phyloP scores from a whole-genome alignment of 768 basidiomycete genomes.

The Serendipita sp. region DNA sequence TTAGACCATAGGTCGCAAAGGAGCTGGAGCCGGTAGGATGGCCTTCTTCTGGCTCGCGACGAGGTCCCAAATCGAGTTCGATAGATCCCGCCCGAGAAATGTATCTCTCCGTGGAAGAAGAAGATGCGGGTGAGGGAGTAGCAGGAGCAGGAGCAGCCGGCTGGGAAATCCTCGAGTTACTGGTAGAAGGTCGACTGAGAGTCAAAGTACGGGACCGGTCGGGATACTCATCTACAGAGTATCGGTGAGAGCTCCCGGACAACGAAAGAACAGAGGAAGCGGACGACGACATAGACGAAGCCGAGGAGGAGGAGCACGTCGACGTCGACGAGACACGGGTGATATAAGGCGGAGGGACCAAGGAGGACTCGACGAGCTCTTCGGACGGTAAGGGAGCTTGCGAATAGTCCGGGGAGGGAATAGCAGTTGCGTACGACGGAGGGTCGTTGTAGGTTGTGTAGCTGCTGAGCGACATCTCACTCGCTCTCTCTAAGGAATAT shows the following conservation, averaged over 20 bases:
- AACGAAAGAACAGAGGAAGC: neutral
- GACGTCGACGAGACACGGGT: neutral
- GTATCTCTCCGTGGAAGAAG: neutral
- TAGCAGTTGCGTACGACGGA: neutral
- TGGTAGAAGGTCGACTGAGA: neutral
- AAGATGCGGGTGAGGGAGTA: neutral
- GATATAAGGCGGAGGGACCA: neutral
- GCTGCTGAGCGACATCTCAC: no score
- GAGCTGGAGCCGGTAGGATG: neutral
- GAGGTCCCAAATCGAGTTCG: slow-evolving; percentile 1
- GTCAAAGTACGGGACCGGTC: neutral
- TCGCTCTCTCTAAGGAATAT: no score
- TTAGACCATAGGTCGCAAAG: neutral
- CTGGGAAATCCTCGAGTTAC: neutral
- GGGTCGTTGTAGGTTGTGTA: neutral
- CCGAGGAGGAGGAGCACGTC: neutral
- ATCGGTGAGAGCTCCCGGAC: neutral
- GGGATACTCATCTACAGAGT: neutral
- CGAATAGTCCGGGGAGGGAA: neutral
- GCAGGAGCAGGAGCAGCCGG: neutral
- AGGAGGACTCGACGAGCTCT: neutral
- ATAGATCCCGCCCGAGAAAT: neutral
- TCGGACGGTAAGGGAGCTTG: neutral
- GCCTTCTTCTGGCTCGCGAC: neutral
- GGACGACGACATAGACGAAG: neutral